phyloP scores from a whole-genome alignment of 2,329 filamentous ascomycete species.

The Exophiala bonariae region DNA sequence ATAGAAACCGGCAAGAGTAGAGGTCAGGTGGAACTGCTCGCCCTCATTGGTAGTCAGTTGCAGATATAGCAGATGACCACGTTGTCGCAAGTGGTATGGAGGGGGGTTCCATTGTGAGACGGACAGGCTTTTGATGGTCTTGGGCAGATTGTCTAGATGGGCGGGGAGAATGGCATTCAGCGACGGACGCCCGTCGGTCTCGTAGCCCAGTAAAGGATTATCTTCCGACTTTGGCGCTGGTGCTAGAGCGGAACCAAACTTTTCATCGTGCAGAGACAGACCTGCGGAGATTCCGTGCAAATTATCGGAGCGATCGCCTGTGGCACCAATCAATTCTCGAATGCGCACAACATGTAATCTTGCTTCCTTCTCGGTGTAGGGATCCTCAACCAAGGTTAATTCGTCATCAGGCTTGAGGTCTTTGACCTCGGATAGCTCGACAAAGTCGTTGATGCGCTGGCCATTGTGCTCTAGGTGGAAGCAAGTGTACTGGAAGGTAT shows the following conservation, averaged over 20 bases:
- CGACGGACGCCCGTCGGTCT: constrained; percentile 69
- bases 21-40: constrained; percentile 90
- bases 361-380: constrained; percentile 98
- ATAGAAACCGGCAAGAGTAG: constrained; percentile 92
- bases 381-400: constrained; percentile 82
- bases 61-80: constrained; percentile 89
- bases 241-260: constrained; percentile 51
- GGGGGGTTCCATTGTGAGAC: constrained; percentile 96
- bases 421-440: constrained; percentile 85
- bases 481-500: constrained; percentile 95
- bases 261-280: constrained; percentile 79
- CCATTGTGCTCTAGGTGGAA: constrained; percentile 95
- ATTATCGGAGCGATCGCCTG: constrained; percentile 82
- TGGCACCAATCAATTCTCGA: constrained; percentile 87
- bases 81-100: constrained; percentile 84
- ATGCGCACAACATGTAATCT: constrained; percentile 90
- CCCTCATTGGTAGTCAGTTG: constrained; percentile 88
- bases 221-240: constrained; percentile 35
- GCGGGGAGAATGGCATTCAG: constrained; percentile 72
- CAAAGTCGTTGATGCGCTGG: constrained; percentile 89
- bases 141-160: constrained; percentile 68
- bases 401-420: constrained; percentile 76
- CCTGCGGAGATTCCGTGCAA: constrained; percentile 85
- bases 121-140: constrained; percentile 85
- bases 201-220: constrained; percentile 69